Percentiles rank a stretch among this genome's conserved stretches.
These are phyloP conservation scores for Marasmius oreades DNA, from an alignment of 1,284 basidiomycete genomes.

Conservation along the genomic window DNA sequence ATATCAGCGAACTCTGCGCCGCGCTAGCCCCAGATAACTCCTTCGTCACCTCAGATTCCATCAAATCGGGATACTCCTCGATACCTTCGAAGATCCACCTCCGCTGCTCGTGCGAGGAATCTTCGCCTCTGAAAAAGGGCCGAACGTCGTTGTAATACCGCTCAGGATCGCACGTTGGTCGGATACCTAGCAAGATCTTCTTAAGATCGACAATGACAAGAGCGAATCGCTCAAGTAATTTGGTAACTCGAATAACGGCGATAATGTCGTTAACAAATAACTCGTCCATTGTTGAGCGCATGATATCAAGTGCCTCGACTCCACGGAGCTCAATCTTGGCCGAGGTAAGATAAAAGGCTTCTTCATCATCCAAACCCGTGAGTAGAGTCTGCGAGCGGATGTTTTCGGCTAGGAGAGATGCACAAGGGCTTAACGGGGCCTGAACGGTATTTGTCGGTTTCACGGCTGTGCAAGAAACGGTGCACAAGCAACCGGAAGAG, in stretches of 20 bases:
- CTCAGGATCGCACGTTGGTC: conserved; percentile 73
- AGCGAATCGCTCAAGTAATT: conserved; percentile 65
- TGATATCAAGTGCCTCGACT: conserved; percentile 80
- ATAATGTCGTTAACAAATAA: conserved; percentile 84
- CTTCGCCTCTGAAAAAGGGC: conserved; percentile 87
- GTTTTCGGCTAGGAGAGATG: conserved; percentile 47
- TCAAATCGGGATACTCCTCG: conserved; percentile 43
- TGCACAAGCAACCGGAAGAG: conserved; percentile 12
- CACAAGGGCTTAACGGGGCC: not conserved
- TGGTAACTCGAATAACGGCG: conserved; percentile 69
- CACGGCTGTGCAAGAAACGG: not conserved
- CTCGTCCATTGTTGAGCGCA: conserved; percentile 90
- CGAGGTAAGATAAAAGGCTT: conserved; percentile 87
- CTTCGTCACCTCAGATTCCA: conserved; percentile 41
- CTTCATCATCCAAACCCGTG: conserved; percentile 79
- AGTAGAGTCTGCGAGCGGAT: conserved; percentile 69
- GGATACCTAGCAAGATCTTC: conserved; percentile 60
- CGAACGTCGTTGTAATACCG: conserved; percentile 78
- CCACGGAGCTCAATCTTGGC: conserved; percentile 90
- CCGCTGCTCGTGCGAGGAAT: conserved; percentile 58
- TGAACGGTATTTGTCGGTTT: not conserved
- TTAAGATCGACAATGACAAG: conserved; percentile 65
- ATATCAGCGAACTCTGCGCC: conserved; percentile 87
- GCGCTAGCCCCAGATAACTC: conserved; percentile 87
- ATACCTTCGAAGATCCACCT: conserved; percentile 85